These are phyloP conservation scores for Sclerotinia trifoliorum DNA, from an alignment of 2,329 filamentous ascomycete genomes.

Conservation along the genomic window DNA sequence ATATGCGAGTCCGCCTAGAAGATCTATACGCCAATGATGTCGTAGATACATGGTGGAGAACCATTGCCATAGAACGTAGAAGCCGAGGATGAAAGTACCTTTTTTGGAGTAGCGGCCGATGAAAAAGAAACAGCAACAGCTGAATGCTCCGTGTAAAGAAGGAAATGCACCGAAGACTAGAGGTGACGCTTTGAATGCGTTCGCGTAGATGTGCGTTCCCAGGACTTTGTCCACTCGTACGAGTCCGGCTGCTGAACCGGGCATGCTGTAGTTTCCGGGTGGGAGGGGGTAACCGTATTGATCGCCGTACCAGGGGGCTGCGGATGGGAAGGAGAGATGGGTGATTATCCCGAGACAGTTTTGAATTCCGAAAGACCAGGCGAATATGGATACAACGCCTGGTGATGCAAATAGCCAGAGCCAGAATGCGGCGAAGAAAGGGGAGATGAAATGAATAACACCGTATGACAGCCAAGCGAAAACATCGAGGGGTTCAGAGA, in stretches of 20 bases:
- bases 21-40: constrained; percentile 91
- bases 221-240: constrained; percentile 84
- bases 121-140: constrained; percentile 85
- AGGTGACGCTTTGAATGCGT: constrained; percentile 82
- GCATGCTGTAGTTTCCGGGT: constrained; percentile 87
- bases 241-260: constrained; percentile 82
- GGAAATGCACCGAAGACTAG: constrained; percentile 93
- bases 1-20: constrained; percentile 78
- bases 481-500: constrained; percentile 33
- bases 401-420: constrained; percentile 88
- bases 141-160: constrained; percentile 88
- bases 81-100: constrained; percentile 65
- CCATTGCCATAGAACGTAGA: constrained; percentile 87
- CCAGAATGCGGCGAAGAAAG: constrained; percentile 71
- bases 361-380: constrained; percentile 86
- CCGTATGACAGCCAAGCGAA: constrained; percentile 82
- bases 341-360: constrained; percentile 82
- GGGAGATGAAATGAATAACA: constrained; percentile 82
- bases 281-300: constrained; percentile 71
- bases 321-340: constrained; percentile 85
- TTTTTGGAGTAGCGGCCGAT: constrained; percentile 50
- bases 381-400: constrained; percentile 78
- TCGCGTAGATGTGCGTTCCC: constrained; percentile 87
- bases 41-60: constrained; percentile 97
- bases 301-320: constrained; percentile 94